A percentile compares a stretch with the other conserved stretches of the same genome.
phyloP scores from a whole-genome alignment of 1,284 basidiomycete genomes.

The Moesziomyces antarcticus region DNA sequence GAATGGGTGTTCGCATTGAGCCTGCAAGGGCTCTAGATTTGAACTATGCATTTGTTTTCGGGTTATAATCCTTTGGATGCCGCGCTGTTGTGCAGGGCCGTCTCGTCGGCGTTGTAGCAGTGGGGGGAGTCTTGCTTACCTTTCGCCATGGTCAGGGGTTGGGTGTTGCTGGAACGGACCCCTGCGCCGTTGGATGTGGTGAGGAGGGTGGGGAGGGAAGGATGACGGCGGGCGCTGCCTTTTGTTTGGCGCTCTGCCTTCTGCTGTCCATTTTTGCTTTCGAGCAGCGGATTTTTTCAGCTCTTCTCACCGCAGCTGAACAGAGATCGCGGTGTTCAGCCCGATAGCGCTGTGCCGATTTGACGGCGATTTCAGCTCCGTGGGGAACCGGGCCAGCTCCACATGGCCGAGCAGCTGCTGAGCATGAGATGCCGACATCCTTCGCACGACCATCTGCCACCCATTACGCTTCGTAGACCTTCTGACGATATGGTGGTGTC shows the following conservation, averaged over 20 bases:
- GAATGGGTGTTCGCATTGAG: conserved; percentile 58
- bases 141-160: neutral
- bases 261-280: conserved; percentile 1
- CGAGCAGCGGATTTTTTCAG: conserved; percentile 1
- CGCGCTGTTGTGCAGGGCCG: too few species aligned
- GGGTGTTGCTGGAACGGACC: neutral
- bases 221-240: neutral
- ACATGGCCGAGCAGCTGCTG: too few species aligned
- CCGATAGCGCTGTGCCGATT: neutral
- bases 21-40: conserved; percentile 50
- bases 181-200: conserved; percentile 19
- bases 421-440: too few species aligned
- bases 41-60: conserved; percentile 58
- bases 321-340: too few species aligned
- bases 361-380: neutral
- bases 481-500: conserved; percentile 2
- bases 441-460: too few species aligned
- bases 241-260: neutral
- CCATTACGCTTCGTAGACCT: neutral
- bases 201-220: neutral
- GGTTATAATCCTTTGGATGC: conserved; percentile 55
- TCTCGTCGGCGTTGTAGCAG: neutral
- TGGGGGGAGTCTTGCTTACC: neutral
- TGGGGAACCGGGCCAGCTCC: too few species aligned
- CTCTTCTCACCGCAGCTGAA: conserved; percentile 6